A percentile compares a stretch with the other conserved stretches of the same genome.
phyloP scores from a whole-genome alignment of 2,329 filamentous ascomycete genomes.

The Sphaerostilbella broomeana region DNA sequence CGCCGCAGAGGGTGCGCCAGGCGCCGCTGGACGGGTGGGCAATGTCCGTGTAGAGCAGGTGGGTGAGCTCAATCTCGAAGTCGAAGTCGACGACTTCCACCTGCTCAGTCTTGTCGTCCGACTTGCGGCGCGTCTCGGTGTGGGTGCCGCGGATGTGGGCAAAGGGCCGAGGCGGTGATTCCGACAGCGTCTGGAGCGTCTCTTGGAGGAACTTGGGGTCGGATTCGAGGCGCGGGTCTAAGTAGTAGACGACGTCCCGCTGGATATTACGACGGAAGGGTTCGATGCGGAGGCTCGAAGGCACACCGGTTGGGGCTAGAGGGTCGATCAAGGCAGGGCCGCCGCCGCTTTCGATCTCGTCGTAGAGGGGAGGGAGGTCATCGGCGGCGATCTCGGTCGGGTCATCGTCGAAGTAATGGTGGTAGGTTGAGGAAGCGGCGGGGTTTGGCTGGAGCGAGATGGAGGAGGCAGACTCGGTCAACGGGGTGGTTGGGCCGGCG shows the following conservation, averaged over 20 bases:
- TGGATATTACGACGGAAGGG: constrained; percentile 26
- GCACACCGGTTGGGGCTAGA: constrained; percentile 23
- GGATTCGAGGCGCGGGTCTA: constrained; percentile 39
- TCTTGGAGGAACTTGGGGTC: constrained; percentile 37
- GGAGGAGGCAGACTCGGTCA: constrained; percentile 23
- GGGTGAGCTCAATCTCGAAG: constrained; percentile 51
- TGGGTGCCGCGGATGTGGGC: constrained; percentile 50
- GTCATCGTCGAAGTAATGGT: constrained; percentile 32
- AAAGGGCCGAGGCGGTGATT: constrained; percentile 45
- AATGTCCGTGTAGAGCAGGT: constrained; percentile 46
- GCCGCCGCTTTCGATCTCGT: constrained; percentile 27
- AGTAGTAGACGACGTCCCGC: constrained; percentile 33
- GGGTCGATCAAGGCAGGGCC: constrained; percentile 18
- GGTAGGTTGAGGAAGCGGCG: constrained; percentile 17
- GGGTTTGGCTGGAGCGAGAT: constrained; percentile 20
- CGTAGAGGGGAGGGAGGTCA: constrained; percentile 42
- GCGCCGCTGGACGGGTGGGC: constrained; percentile 25
- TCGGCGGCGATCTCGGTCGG: constrained; percentile 28
- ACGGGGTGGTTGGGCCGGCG: constrained; percentile 14
- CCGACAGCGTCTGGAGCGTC: constrained; percentile 39
- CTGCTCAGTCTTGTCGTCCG: constrained; percentile 34
- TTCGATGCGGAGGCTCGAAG: constrained; percentile 19
- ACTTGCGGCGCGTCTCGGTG: constrained; percentile 28
- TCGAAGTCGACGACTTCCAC: constrained; percentile 53
- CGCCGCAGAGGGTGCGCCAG: constrained; percentile 42